Conservation (phyloP, 257 asterid species). For the Penstemon davidsonii region DNA sequence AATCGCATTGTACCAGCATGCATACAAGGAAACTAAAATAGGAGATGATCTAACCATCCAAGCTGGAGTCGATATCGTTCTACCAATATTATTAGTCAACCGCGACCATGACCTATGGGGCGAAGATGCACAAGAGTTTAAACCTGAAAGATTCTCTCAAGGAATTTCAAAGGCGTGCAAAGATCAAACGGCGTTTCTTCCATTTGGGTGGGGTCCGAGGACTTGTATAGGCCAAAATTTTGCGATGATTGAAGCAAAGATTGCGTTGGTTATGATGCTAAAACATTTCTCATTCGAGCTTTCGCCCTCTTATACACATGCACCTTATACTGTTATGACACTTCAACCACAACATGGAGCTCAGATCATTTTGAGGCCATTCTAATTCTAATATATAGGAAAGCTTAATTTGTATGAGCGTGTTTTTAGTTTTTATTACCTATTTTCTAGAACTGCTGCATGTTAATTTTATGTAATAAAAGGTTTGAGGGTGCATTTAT, state of each 20-base stretch:
- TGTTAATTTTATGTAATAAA: background rate
- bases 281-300: slow-evolving; percentile 45
- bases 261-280: slow-evolving; percentile 46
- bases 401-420: background rate
- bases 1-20: slow-evolving; percentile 38
- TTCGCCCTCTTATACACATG: slow-evolving; percentile 55
- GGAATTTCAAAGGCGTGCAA: slow-evolving; percentile 51
- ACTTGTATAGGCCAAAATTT: slow-evolving; percentile 58
- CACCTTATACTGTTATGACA: slow-evolving; percentile 49
- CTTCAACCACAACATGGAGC: slow-evolving; percentile 70
- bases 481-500: background rate
- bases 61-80: slow-evolving; percentile 41
- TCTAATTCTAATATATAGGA: slow-evolving; percentile 8
- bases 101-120: slow-evolving; percentile 62
- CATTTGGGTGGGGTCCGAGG: slow-evolving; percentile 64
- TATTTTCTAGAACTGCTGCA: background rate
- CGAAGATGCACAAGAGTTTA: slow-evolving; percentile 50
- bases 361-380: slow-evolving; percentile 30
- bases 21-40: slow-evolving; percentile 40
- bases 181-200: slow-evolving; percentile 48
- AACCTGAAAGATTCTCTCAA: slow-evolving; percentile 48
- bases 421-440: background rate
- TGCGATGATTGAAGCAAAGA: slow-evolving; percentile 49
- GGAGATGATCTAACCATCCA: slow-evolving; percentile 37
- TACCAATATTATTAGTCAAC: slow-evolving; percentile 46